These are phyloP conservation scores for Cymbidium sinense DNA, from an alignment of 106 monocot genomes.

Conservation along the genomic window DNA sequence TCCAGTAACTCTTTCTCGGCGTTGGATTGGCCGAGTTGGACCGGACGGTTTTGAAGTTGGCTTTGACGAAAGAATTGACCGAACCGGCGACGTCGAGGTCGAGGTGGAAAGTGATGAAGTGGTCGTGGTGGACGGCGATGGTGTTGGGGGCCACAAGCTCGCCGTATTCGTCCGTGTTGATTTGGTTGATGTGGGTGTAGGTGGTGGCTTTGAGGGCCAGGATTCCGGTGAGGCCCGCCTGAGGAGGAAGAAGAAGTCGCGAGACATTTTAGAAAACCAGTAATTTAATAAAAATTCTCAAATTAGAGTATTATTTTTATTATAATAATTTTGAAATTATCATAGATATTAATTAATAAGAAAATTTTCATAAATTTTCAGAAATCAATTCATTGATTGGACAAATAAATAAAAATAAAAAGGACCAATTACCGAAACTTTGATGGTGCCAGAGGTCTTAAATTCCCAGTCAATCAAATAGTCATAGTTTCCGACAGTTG, in stretches of 20 bases:
- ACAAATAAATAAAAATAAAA: neutral
- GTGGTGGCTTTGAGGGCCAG: conserved; percentile 40
- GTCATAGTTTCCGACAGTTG: conserved; percentile 55
- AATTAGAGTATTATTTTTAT: neutral
- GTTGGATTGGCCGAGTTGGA: conserved; percentile 1
- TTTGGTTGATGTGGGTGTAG: conserved; percentile 39
- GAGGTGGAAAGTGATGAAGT: conserved; percentile 65
- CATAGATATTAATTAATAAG: too few relatives aligned
- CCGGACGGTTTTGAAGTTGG: conserved; percentile 19
- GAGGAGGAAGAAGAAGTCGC: too few relatives aligned
- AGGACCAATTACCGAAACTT: conserved; percentile 26
- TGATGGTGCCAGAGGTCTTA: conserved; percentile 53
- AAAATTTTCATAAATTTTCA: too few relatives aligned
- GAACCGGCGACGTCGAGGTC: conserved; percentile 62
- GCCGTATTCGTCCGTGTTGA: conserved; percentile 32
- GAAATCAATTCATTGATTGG: too few relatives aligned
- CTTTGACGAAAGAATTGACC: conserved; percentile 55
- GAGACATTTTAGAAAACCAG: too few relatives aligned
- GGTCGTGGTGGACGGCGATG: conserved; percentile 59
- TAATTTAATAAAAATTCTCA: too few relatives aligned
- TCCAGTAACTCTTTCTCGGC: conserved; percentile 67
- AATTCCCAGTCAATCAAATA: conserved; percentile 80
- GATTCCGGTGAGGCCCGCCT: conserved; percentile 52
- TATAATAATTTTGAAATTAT: neutral
- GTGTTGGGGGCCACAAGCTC: conserved; percentile 41